Conservation (phyloP, 345 rosid species). For the Psidium guajava region DNA sequence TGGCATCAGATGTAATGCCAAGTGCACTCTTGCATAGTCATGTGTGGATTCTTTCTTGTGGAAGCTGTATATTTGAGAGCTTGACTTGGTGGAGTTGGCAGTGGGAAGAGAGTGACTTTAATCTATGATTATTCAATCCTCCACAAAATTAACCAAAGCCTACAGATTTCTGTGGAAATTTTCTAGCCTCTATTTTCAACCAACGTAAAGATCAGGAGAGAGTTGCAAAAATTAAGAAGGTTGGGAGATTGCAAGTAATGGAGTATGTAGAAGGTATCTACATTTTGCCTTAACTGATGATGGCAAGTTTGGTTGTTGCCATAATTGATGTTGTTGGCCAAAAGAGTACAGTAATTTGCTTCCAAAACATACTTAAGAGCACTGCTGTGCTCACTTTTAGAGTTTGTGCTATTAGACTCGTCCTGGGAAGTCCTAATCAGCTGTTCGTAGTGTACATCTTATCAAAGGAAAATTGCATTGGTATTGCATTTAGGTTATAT, state of each 20-base stretch:
- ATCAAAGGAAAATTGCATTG: neutral
- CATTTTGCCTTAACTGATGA: neutral
- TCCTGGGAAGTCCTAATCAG: neutral
- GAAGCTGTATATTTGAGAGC: neutral
- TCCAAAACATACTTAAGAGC: neutral
- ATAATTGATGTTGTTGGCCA: neutral
- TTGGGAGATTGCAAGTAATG: neutral
- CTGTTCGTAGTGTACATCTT: neutral
- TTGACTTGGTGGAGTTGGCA: neutral
- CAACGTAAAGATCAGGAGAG: neutral
- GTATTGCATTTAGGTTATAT: neutral
- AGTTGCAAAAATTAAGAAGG: neutral
- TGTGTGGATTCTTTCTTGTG: neutral
- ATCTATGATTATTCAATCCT: neutral
- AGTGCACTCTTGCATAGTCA: neutral
- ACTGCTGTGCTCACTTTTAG: neutral
- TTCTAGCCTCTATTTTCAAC: neutral
- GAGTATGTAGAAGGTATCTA: neutral
- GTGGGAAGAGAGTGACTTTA: neutral
- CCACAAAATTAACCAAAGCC: neutral
- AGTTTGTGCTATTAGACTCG: neutral
- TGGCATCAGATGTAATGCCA: neutral
- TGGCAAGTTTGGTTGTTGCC: neutral
- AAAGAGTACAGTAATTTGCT: neutral
- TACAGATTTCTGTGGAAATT: neutral